Base-by-base conservation (phyloP, 306 rosid species). In the Gastrolobium bilobum region DNA sequence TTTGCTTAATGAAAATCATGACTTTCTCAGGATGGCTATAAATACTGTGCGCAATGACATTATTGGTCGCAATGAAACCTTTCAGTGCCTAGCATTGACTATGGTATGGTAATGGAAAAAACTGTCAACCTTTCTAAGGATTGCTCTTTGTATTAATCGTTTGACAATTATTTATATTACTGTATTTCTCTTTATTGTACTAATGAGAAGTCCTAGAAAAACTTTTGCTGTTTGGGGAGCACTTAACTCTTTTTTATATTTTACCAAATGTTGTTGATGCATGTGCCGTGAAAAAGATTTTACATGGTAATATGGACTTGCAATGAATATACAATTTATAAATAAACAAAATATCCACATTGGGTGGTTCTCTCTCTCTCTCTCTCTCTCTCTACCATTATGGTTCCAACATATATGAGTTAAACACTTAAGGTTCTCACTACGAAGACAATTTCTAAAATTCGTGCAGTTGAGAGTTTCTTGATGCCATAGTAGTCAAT, bases 1-100 rank as follows among this genome's bases (percentile, higher is more conserved):
- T 86, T 88, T 96, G 85, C 97, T 96, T 51, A 96, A 96, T 80
- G 99, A 96, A 89, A 96, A 96, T 92, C 99, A 96, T n/a, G 99
- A 96, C 90, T 96, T 96, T 84, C 86, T 96, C 91, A 90, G 99
- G 81, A 73, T 96, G 86, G 99, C 99, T 37, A 96, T 96, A 88
- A 96, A 96, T 61, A 91, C 99, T 0, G 99, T 96, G 83, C 99
- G 98, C 79, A 96, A 91, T 67, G 99, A 96, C 71, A 96, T 96
- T 68, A 96, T 96, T 83, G 99, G 99, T 76, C 94, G 99, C 75
- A 96, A 96, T 67, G 99, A 96, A 82, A 96, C 99, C 82, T 96
- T 90, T 83, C 99, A 96, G 66, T 96, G 99, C 80, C 87, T 96
- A 43, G 97, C 99, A 38, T 89, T 96, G 90, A 96, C 99, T 61